Conservation (phyloP, 306 rosid genomes). For the Prunus mongolica region DNA sequence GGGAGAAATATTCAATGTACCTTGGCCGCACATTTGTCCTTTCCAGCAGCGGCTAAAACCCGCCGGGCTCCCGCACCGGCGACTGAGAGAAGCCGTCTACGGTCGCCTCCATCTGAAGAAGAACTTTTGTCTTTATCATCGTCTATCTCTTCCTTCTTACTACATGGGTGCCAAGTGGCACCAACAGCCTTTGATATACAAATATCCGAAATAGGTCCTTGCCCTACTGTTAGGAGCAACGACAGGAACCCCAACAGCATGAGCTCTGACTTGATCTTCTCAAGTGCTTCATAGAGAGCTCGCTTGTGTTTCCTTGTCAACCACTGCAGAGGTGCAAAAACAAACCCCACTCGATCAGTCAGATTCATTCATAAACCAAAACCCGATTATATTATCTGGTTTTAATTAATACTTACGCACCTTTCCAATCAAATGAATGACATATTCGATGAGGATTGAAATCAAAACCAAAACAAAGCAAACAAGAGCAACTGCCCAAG, state of each 20-base stretch:
- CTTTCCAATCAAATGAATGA: slow-evolving; percentile 63
- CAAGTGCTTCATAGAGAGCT: slow-evolving; percentile 62
- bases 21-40: slow-evolving; percentile 47
- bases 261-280: slow-evolving; percentile 83
- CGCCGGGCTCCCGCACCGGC: slow-evolving; percentile 30
- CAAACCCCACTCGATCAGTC: neutral
- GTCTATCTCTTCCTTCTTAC: slow-evolving; percentile 15
- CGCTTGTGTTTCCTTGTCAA: slow-evolving; percentile 61
- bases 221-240: slow-evolving; percentile 64
- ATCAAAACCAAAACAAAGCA: slow-evolving; percentile 61
- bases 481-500: slow-evolving; percentile 85
- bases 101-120: slow-evolving; percentile 6
- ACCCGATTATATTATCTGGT: no score
- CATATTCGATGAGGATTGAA: slow-evolving; percentile 66
- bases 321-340: slow-evolving; percentile 43
- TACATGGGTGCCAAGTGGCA: slow-evolving; percentile 74
- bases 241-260: slow-evolving; percentile 86
- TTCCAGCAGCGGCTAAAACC: slow-evolving; percentile 34
- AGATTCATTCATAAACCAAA: neutral
- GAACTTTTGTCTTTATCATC: neutral
- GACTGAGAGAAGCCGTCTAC: slow-evolving; percentile 31
- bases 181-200: slow-evolving; percentile 55
- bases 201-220: slow-evolving; percentile 45
- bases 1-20: slow-evolving; percentile 12
- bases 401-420: slow-evolving; percentile 4